A percentile compares a stretch with the other conserved stretches of the same genome.
Evolutionary conservation across 768 basidiomycete genomes (phyloP).

Genomic region (Suillus occidentalis): DNA sequence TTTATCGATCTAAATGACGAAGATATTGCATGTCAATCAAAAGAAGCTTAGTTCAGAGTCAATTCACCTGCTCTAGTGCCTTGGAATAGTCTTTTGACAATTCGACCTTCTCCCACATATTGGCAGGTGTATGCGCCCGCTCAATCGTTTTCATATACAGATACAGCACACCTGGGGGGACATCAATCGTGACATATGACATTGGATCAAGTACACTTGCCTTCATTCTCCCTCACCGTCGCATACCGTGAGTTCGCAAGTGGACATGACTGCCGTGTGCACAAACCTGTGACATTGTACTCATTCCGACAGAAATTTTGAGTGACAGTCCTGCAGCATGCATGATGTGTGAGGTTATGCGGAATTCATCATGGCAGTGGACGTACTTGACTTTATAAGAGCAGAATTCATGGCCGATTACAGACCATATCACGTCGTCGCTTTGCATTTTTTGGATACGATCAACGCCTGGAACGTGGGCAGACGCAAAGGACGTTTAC

Average conservation of each 20-base stretch:
- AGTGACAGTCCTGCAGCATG: conserved; percentile 68
- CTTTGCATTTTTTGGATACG: conserved; percentile 60
- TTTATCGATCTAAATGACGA: conserved; percentile 77
- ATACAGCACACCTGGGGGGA: conserved; percentile 69
- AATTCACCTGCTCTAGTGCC: conserved; percentile 86
- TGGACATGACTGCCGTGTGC: conserved; percentile 93
- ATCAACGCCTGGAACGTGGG: neutral
- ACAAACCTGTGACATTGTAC: conserved; percentile 97
- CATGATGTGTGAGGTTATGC: conserved; percentile 11
- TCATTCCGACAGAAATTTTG: conserved; percentile 99
- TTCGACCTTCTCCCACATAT: conserved; percentile 97
- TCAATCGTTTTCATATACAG: conserved; percentile 98
- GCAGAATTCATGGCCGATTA: conserved; percentile 93
- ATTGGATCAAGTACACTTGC: conserved; percentile 38
- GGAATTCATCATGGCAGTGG: neutral
- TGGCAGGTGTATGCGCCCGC: conserved; percentile 91
- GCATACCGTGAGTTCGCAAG: conserved; percentile 98
- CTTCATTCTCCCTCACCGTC: conserved; percentile 96
- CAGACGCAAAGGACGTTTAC: conserved; percentile 5
- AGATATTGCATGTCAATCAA: neutral
- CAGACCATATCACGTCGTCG: conserved; percentile 99
- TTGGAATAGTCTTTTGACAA: conserved; percentile 93
- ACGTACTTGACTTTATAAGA: conserved; percentile 99
- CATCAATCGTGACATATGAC: neutral
- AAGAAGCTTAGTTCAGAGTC: neutral